A percentile compares a stretch with the other conserved stretches of the same genome.
These are phyloP conservation scores for Pseudomonodictys pantanalensis DNA, from an alignment of 495 filamentous ascomycete species.

Conservation along the genomic window DNA sequence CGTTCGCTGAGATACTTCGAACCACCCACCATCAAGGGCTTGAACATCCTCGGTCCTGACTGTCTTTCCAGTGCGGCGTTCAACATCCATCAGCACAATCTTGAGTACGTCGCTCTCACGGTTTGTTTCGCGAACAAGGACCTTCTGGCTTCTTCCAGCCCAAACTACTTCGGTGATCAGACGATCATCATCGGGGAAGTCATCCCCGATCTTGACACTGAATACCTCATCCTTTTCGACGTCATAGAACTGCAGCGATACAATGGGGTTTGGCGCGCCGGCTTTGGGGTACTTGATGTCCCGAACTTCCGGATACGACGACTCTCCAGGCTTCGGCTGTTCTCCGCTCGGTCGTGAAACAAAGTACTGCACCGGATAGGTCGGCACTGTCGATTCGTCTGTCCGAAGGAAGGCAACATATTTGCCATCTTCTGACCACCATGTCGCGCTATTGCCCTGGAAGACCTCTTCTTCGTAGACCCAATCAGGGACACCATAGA, in stretches of 20 bases:
- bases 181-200: slow-evolving; percentile 76
- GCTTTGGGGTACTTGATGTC: slow-evolving; percentile 98
- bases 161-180: slow-evolving; percentile 93
- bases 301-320: slow-evolving; percentile 85
- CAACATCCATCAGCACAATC: slow-evolving; percentile 82
- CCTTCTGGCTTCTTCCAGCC: slow-evolving; percentile 69
- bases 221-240: slow-evolving; percentile 76
- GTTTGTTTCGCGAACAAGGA: slow-evolving; percentile 87
- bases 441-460: slow-evolving; percentile 73
- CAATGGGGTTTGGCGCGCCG: slow-evolving; percentile 87
- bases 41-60: slow-evolving; percentile 75
- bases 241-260: slow-evolving; percentile 86
- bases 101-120: slow-evolving; percentile 87
- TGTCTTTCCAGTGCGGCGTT: slow-evolving; percentile 68
- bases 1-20: slow-evolving; percentile 87
- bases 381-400: slow-evolving; percentile 86
- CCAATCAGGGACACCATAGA: slow-evolving; percentile 98
- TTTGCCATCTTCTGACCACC: slow-evolving; percentile 89
- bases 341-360: slow-evolving; percentile 80
- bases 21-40: slow-evolving; percentile 90
- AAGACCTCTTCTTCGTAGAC: slow-evolving; percentile 98
- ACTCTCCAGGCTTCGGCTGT: slow-evolving; percentile 65
- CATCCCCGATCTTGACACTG: slow-evolving; percentile 68
- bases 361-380: slow-evolving; percentile 93
- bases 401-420: slow-evolving; percentile 89